These are phyloP conservation scores for Hortiboletus flavorubellus DNA, from an alignment of 768 basidiomycete species.

Conservation along the genomic window DNA sequence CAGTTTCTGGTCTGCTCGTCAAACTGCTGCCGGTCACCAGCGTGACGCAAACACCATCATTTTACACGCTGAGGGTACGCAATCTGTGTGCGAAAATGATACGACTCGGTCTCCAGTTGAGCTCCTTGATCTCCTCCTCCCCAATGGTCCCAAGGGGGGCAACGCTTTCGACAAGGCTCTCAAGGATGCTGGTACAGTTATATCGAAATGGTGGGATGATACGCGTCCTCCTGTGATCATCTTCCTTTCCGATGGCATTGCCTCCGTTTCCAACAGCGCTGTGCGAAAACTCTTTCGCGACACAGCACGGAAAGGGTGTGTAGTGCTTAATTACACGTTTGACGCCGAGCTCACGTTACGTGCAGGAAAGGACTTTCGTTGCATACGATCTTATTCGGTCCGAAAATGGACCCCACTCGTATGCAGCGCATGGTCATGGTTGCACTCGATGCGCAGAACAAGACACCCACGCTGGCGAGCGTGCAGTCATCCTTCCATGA, in stretches of 20 bases:
- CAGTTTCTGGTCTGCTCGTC: slow-evolving; percentile 52
- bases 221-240: slow-evolving; percentile 48
- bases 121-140: slow-evolving; percentile 41
- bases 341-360: neutral
- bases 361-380: slow-evolving; percentile 52
- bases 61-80: slow-evolving; percentile 35
- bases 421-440: too few species aligned
- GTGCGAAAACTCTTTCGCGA: slow-evolving; percentile 39
- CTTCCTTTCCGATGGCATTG: slow-evolving; percentile 57
- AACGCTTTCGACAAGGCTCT: slow-evolving; percentile 46
- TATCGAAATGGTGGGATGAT: slow-evolving; percentile 44
- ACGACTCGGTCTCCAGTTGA: slow-evolving; percentile 40
- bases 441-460: slow-evolving; percentile 45
- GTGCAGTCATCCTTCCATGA: slow-evolving; percentile 45
- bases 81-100: slow-evolving; percentile 40
- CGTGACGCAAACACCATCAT: slow-evolving; percentile 56
- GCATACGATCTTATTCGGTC: slow-evolving; percentile 55
- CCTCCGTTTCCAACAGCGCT: slow-evolving; percentile 29
- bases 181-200: slow-evolving; percentile 31
- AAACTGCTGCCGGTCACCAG: slow-evolving; percentile 33
- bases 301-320: slow-evolving; percentile 42
- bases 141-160: slow-evolving; percentile 32
- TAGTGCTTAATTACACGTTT: neutral
- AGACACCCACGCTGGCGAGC: slow-evolving; percentile 23
- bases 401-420: too few species aligned